Evolutionary conservation across 1,284 basidiomycete genomes (phyloP), one percentile per base, ranked within the genome.

Genomic region (Porogramme epimiltina): DNA sequence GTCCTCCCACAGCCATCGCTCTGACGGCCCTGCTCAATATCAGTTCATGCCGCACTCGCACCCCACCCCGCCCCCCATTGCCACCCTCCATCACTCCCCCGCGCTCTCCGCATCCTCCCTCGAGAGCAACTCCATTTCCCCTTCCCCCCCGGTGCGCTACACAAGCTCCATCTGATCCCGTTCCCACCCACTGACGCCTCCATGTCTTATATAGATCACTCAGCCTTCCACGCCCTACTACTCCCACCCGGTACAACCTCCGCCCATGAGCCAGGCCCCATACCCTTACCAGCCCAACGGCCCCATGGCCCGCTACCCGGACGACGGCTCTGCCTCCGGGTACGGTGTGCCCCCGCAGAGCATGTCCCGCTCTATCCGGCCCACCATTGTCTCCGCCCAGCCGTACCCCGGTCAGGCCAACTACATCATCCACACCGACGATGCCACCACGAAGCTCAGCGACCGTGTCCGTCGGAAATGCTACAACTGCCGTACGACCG

Each of bases 401-500:
- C 55, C 71, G 16, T 70, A 74, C 52, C 75, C 72, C 36, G 63
- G 63, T 20, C 68, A 66, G 57, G 67, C 60, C 25, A 67, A 66
- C 45, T 73, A 74, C 51, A 55, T 70, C 26, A 75, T 85, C 59
- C 80, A 84, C 69, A 90, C 87, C 0, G 84, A 89, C 68, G 85
- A 90, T 56, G 88, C 88, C 0, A 78, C 84, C 1, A 89, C 85
- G 0, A 91, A 91, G 70, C 74, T 90, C 52, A 86, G 80, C 64
- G 87, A 89, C 65, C 77, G 86, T 34, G 83, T 90, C 44, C 77
- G 89, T 25, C 71, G 88, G 33, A 72, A 85, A 43, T 91, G 88
- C 68, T 90, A 86, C 78, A 91, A 91, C 66, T 91, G 88, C 68
- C 84, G 82, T 65, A 89, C 88, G 22, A 89, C 88, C n/a, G 89